These are phyloP conservation scores for Geosmithia morbida DNA, from an alignment of 2,329 filamentous ascomycete genomes.

Conservation along the genomic window DNA sequence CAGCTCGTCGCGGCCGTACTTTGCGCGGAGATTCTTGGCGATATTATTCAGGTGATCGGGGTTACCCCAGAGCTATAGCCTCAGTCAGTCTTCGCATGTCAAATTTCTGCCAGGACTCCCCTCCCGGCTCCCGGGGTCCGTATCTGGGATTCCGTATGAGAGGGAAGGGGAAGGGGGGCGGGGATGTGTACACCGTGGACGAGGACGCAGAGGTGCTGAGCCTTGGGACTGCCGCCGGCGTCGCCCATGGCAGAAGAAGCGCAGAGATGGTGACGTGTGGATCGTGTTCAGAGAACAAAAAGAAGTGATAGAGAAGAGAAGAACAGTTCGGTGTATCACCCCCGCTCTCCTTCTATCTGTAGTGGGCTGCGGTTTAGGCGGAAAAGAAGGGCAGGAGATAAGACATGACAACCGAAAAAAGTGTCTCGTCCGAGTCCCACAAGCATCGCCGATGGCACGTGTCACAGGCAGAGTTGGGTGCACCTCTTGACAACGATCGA, in stretches of 20 bases:
- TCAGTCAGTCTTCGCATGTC: constrained; percentile 1
- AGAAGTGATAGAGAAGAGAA: background rate
- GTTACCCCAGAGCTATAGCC: constrained; percentile 57
- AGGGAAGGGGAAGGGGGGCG: background rate
- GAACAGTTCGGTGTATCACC: background rate
- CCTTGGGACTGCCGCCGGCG: constrained; percentile 35
- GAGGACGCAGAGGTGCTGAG: constrained; percentile 62
- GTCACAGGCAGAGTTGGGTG: background rate
- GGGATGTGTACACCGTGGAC: constrained; percentile 52
- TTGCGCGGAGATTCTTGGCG: constrained; percentile 47
- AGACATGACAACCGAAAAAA: background rate
- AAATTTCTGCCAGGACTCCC: constrained; percentile 2
- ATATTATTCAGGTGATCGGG: constrained; percentile 58
- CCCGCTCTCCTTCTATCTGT: background rate
- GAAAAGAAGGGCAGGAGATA: background rate
- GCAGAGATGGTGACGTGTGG: background rate
- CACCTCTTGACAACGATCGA: no score
- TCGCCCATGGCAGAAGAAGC: constrained; percentile 10
- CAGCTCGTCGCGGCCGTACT: constrained; percentile 46
- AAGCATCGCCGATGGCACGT: background rate
- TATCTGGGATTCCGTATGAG: background rate
- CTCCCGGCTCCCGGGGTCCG: no score
- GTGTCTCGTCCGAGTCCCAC: background rate
- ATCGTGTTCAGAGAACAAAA: no score
- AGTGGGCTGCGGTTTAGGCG: background rate